Evolutionary conservation across 371 early-diverging fungal species (phyloP).

Genomic region (Furculomyces boomerangus): DNA sequence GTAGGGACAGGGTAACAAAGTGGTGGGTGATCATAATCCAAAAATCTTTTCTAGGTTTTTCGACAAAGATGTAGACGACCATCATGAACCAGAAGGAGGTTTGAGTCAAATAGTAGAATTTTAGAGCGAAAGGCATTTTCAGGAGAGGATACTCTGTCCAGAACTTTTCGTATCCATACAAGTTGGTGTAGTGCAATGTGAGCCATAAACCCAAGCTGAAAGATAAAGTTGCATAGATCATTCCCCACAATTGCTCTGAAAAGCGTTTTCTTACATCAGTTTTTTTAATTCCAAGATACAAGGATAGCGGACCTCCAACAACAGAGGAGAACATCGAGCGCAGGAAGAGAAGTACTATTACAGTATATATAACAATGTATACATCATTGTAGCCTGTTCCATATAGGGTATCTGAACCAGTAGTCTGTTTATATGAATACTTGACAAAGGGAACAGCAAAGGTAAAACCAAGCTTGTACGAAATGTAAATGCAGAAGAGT

Average conservation of each 20-base stretch:
- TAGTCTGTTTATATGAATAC: not conserved
- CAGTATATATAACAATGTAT: not conserved
- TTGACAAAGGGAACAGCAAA: not conserved
- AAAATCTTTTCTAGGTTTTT: constrained; percentile 56
- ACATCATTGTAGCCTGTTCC: not conserved
- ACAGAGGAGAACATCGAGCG: not conserved
- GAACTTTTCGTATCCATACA: constrained; percentile 45
- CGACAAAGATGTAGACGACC: constrained; percentile 48
- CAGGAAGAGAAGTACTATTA: not conserved
- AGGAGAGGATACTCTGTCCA: constrained; percentile 45
- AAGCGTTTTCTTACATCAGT: constrained; percentile 21
- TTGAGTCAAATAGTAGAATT: constrained; percentile 48
- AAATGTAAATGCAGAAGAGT: too few species aligned
- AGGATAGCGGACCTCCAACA: not conserved
- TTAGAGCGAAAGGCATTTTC: constrained; percentile 29
- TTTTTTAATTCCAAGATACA: not conserved
- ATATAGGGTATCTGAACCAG: not conserved
- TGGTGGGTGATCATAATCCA: constrained; percentile 47
- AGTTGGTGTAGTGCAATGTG: constrained; percentile 29
- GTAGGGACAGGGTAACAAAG: constrained; percentile 42
- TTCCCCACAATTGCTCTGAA: constrained; percentile 38
- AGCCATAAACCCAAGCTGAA: constrained; percentile 3
- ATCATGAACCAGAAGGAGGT: constrained; percentile 59
- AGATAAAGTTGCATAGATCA: constrained; percentile 21
- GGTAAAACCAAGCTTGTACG: not conserved